These are phyloP conservation scores for Ogataea nakhonphanomensis DNA, from an alignment of 805 yeast species.

Conservation along the genomic window DNA sequence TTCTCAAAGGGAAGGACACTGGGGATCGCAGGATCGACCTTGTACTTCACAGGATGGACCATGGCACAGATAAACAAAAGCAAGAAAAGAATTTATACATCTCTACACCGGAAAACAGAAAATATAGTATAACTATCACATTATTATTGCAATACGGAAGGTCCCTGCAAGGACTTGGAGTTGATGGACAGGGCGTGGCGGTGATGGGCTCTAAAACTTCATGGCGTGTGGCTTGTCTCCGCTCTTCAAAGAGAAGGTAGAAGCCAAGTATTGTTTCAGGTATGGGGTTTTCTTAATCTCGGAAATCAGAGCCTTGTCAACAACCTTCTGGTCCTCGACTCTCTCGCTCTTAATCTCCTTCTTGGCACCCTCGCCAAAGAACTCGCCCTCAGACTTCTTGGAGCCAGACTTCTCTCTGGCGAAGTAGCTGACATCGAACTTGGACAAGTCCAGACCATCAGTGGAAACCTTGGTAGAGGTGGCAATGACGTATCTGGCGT, in stretches of 20 bases:
- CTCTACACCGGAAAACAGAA: constrained; percentile 4
- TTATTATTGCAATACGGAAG: constrained; percentile 12
- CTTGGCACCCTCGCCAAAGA: constrained; percentile 82
- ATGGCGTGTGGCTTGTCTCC: constrained; percentile 99
- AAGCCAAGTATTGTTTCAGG: constrained; percentile 92
- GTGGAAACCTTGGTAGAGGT: constrained; percentile 89
- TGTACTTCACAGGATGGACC: neutral
- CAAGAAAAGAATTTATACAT: neutral
- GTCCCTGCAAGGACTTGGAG: constrained; percentile 13
- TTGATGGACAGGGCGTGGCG: constrained; percentile 19
- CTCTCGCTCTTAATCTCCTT: constrained; percentile 90
- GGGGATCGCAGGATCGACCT: constrained; percentile 43
- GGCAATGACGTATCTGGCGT: constrained; percentile 98
- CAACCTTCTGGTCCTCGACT: constrained; percentile 93
- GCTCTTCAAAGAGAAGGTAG: constrained; percentile 93
- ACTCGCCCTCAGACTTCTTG: constrained; percentile 87
- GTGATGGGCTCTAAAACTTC: constrained; percentile 63
- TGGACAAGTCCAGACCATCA: constrained; percentile 76
- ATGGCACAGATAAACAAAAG: neutral
- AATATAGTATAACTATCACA: constrained; percentile 8
- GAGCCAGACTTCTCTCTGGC: constrained; percentile 88
- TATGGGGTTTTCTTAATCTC: constrained; percentile 97
- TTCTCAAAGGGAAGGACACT: constrained; percentile 61
- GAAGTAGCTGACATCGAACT: constrained; percentile 92
- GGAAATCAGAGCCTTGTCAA: constrained; percentile 87